Percentiles rank a stretch among this genome's conserved stretches.
phyloP scores from a whole-genome alignment of 192 early-diverging fungal species.

The Umbelopsis ramanniana region DNA sequence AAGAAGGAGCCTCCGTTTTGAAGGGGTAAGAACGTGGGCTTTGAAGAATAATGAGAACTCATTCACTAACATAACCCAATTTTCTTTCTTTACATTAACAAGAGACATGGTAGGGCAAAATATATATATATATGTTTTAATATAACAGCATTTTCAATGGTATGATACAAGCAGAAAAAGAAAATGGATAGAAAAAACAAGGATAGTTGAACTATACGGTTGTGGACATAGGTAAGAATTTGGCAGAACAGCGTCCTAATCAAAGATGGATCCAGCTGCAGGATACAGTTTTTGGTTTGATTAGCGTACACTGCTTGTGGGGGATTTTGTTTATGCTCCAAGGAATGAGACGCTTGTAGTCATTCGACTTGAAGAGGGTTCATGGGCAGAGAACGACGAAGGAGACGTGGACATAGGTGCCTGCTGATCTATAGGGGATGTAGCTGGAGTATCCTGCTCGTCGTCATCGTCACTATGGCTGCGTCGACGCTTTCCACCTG shows the following conservation, averaged over 20 bases:
- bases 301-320: background rate
- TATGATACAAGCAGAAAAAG: background rate
- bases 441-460: background rate
- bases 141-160: background rate
- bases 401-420: background rate
- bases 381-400: background rate
- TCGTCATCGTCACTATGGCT: slow-evolving; percentile 11
- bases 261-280: background rate
- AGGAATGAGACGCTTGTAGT: background rate
- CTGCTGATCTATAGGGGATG: background rate
- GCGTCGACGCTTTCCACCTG: slow-evolving; percentile 2
- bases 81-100: no score
- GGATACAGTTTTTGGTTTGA: background rate
- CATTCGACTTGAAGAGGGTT: background rate
- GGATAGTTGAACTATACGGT: background rate
- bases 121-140: background rate
- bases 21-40: background rate
- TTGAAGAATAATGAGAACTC: background rate
- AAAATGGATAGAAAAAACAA: background rate
- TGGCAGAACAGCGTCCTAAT: background rate
- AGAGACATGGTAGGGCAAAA: no score
- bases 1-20: background rate
- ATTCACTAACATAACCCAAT: no score
- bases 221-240: background rate
- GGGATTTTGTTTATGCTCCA: background rate